Base-by-base conservation (phyloP, 2,329 filamentous ascomycete species). In the Chrysoporthe cubensis region DNA sequence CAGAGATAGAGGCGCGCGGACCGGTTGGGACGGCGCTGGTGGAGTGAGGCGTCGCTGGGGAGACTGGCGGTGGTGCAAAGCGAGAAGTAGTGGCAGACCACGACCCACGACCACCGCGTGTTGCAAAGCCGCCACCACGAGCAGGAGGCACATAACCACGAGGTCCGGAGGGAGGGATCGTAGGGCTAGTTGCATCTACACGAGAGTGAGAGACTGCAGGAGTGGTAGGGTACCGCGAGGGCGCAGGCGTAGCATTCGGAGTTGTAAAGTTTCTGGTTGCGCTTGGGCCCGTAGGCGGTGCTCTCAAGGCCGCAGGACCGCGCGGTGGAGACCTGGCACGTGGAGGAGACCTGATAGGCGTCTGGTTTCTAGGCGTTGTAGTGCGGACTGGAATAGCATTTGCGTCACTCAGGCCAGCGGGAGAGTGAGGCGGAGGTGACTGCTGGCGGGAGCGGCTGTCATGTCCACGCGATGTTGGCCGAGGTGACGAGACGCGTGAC, bases 401-500 rank as follows among this genome's bases (percentile, higher is more conserved):
- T 52, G 56, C 66, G 46, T 66, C 68, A 54, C 68, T 69, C 42
- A 68, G 46, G 40, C 68, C 65, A 75, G 74, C 66, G 72, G 76
- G 62, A 75, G 82, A 65, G 78, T 79, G 64, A 72, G 78, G 65
- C 62, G 82, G 79, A 9, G 81, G 81, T 14, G 84, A 82, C 62
- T 80, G 76, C 64, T 79, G 79, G 32, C 79, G 81, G 13, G 86
- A 87, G 16, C 84, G 84, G 67, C 80, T 80, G 59, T 81, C 79
- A 44, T 78, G 76, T 57, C 77, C 77, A 58, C 77, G 78, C 2
- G 84, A 82, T 40, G 76, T 76, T 7, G 83, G 82, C 16, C 84
- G 82, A n/a, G 86, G 85, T 16, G 85, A 86, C 13, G 84, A 84
- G 71, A 81, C 81, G 66, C 83, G 81, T 2, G 85, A 88, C 9